phyloP scores from a whole-genome alignment of 495 filamentous ascomycete species.

The Schizothecium vesticola region DNA sequence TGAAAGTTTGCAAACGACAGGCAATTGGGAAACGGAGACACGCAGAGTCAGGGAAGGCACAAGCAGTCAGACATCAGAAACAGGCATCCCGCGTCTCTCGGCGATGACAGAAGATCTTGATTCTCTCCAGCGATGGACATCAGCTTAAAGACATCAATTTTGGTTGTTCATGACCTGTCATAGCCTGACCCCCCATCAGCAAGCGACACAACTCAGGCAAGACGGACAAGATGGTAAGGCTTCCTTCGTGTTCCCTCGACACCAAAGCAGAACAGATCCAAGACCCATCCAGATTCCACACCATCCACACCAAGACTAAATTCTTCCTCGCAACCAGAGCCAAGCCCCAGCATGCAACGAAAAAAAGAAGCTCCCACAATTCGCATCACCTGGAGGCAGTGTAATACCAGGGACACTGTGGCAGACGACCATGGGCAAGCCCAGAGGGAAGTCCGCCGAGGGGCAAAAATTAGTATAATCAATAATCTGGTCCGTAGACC shows the following conservation, averaged over 20 bases:
- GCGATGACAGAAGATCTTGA: neutral
- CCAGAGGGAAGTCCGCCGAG: constrained; percentile 38
- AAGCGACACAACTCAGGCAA: neutral
- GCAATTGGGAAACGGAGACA: neutral
- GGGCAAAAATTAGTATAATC: constrained; percentile 80
- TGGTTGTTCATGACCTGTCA: neutral
- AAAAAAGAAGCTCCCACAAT: no score
- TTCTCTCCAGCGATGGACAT: neutral
- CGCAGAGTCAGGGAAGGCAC: neutral
- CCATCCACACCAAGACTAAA: neutral
- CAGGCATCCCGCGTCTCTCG: neutral
- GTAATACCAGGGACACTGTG: constrained; percentile 86
- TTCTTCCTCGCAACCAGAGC: constrained; percentile 19
- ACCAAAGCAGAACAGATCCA: neutral
- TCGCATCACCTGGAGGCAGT: constrained; percentile 85
- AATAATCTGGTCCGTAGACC: constrained; percentile 64
- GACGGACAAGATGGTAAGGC: neutral
- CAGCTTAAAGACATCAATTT: neutral
- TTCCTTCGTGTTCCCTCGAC: neutral
- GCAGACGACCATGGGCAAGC: constrained; percentile 67
- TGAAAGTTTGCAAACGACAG: neutral
- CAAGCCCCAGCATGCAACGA: constrained; percentile 16
- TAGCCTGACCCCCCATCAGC: neutral
- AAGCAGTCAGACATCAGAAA: neutral
- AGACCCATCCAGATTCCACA: neutral